Percentiles rank a stretch among this genome's conserved stretches.
Evolutionary conservation across 441 rosid species (phyloP).

Genomic region (Populus hybrid): DNA sequence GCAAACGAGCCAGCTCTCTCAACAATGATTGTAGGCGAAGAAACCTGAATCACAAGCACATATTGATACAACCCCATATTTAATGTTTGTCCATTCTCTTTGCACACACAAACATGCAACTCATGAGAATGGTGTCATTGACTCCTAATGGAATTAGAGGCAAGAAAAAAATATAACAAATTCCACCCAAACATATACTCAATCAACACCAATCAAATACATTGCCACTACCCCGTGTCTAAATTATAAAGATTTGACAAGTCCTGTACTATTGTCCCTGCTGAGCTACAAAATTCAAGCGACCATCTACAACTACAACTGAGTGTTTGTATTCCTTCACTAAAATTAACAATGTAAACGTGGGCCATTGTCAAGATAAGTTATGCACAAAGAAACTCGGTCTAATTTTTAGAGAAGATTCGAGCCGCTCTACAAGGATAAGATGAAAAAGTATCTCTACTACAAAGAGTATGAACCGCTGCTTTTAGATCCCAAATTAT

Average conservation of each 20-base stretch:
- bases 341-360: neutral
- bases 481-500: neutral
- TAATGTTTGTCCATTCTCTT: neutral
- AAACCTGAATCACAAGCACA: constrained; percentile 53
- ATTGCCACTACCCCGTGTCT: neutral
- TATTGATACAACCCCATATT: constrained; percentile 3
- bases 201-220: neutral
- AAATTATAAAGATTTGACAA: neutral
- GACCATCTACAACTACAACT: neutral
- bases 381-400: neutral
- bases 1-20: constrained; percentile 99
- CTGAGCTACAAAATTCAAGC: neutral
- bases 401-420: neutral
- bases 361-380: neutral
- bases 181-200: neutral
- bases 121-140: neutral
- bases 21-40: constrained; percentile 94
- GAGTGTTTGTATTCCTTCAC: neutral
- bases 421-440: neutral
- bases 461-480: neutral
- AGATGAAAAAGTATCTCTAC: neutral
- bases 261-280: neutral
- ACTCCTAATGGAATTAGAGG: neutral
- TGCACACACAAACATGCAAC: neutral
- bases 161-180: neutral